phyloP scores from a whole-genome alignment of 179 eudicot genomes.

The Amaranthus tricolor region DNA sequence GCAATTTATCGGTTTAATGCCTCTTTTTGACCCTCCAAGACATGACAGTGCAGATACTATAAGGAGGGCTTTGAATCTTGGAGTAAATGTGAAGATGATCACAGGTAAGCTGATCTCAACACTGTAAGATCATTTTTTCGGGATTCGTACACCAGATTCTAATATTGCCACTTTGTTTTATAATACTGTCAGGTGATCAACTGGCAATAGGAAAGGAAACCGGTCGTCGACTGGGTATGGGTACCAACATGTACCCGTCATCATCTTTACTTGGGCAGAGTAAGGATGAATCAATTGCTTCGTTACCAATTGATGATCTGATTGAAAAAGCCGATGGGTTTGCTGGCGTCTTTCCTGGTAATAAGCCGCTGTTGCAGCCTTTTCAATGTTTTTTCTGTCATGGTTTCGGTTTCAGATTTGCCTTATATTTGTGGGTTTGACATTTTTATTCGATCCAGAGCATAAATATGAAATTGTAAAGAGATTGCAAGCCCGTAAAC shows the following conservation, averaged over 20 bases:
- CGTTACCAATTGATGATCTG: conserved; percentile 86
- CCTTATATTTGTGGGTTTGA: conserved; percentile 18
- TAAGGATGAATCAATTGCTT: conserved; percentile 85
- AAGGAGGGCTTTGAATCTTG: conserved; percentile 81
- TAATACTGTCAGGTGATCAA: conserved; percentile 64
- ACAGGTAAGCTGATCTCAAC: conserved; percentile 45
- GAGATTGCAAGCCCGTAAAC: conserved; percentile 94
- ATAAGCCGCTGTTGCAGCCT: neutral
- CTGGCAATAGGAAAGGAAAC: conserved; percentile 95
- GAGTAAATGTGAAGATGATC: conserved; percentile 87
- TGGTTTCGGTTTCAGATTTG: neutral
- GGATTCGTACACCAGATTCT: neutral
- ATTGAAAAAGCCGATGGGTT: conserved; percentile 97
- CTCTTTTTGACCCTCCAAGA: conserved; percentile 92
- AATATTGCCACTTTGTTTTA: conserved; percentile 18
- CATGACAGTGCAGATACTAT: conserved; percentile 96
- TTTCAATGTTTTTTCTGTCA: too few relatives aligned
- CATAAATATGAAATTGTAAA: conserved; percentile 94
- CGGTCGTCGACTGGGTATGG: conserved; percentile 96
- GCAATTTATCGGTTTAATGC: conserved; percentile 87
- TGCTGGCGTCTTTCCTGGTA: conserved; percentile 99
- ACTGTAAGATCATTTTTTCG: conserved; percentile 4
- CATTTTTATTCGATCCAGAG: conserved; percentile 44
- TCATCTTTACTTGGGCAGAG: conserved; percentile 87
- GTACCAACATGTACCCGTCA: conserved; percentile 98